phyloP scores from a whole-genome alignment of 495 filamentous ascomycete species.

The Trichoderma orchidacearum region DNA sequence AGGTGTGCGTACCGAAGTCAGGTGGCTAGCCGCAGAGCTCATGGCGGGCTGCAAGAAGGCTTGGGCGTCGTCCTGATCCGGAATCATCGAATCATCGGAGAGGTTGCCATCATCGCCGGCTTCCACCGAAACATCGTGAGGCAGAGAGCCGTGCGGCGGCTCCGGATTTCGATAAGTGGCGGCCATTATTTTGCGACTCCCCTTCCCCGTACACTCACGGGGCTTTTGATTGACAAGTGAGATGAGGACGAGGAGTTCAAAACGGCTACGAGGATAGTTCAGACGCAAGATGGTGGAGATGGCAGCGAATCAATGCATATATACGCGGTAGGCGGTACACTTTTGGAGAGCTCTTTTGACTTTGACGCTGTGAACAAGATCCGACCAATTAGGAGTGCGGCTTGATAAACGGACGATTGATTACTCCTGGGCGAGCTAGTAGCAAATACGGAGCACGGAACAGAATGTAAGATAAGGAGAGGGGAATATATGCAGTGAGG shows the following conservation, averaged over 20 bases:
- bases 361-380: background rate
- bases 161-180: background rate
- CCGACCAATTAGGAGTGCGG: background rate
- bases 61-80: conserved; percentile 40
- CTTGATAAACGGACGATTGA: background rate
- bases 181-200: background rate
- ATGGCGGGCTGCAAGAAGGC: conserved; percentile 68
- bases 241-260: too few species aligned
- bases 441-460: background rate
- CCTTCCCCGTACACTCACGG: background rate
- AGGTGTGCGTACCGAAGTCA: conserved; percentile 58
- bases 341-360: too few species aligned
- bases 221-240: background rate
- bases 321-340: too few species aligned
- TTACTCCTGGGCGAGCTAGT: background rate
- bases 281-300: background rate
- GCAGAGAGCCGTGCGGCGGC: conserved; percentile 4
- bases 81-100: conserved; percentile 19
- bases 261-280: too few species aligned
- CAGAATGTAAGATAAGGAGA: too few species aligned
- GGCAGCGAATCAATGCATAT: background rate
- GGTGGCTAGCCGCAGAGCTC: conserved; percentile 52
- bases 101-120: background rate
- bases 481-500: too few species aligned
- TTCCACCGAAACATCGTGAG: conserved; percentile 13